Percentiles rank a stretch among this genome's conserved stretches.
Evolutionary conservation across 192 early-diverging fungal genomes (phyloP).

Genomic region (Endogone sp.): DNA sequence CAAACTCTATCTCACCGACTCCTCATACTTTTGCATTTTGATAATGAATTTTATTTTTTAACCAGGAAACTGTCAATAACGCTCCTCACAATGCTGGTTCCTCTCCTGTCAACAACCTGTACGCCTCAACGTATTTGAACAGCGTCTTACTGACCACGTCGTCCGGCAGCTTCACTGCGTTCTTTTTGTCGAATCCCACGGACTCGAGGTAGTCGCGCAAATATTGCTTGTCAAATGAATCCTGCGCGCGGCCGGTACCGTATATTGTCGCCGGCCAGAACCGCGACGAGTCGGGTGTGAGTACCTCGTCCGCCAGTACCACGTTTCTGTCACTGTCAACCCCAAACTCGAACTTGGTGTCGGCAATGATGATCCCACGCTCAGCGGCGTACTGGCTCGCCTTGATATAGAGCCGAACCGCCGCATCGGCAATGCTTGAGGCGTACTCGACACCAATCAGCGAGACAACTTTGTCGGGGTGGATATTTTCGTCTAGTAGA

Average conservation of each 20-base stretch:
- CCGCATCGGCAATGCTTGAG: slow-evolving; percentile 65
- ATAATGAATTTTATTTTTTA: too few species aligned
- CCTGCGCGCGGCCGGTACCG: slow-evolving; percentile 71
- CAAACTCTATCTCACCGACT: too few species aligned
- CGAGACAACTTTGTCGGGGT: slow-evolving; percentile 80
- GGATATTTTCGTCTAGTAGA: slow-evolving; percentile 90
- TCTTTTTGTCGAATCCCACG: slow-evolving; percentile 84
- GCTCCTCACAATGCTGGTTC: slow-evolving; percentile 58
- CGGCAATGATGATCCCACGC: slow-evolving; percentile 96
- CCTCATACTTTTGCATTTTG: too few species aligned
- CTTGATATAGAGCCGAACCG: slow-evolving; percentile 79
- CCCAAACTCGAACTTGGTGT: slow-evolving; percentile 99
- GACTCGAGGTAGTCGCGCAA: slow-evolving; percentile 89
- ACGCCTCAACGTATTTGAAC: slow-evolving; percentile 89
- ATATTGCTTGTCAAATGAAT: slow-evolving; percentile 97
- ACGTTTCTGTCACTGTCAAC: slow-evolving; percentile 76
- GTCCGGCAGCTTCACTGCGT: slow-evolving; percentile 79
- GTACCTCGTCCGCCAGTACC: slow-evolving; percentile 92
- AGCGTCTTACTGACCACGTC: slow-evolving; percentile 83
- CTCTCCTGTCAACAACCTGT: slow-evolving; percentile 75
- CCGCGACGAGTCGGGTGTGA: slow-evolving; percentile 94
- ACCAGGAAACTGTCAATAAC: too few species aligned
- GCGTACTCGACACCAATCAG: slow-evolving; percentile 84
- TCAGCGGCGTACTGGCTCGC: slow-evolving; percentile 79
- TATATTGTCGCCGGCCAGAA: slow-evolving; percentile 93